Base-by-base conservation (phyloP, 1,139 yeast species). In the Nadsonia starkeyi-henricii region DNA sequence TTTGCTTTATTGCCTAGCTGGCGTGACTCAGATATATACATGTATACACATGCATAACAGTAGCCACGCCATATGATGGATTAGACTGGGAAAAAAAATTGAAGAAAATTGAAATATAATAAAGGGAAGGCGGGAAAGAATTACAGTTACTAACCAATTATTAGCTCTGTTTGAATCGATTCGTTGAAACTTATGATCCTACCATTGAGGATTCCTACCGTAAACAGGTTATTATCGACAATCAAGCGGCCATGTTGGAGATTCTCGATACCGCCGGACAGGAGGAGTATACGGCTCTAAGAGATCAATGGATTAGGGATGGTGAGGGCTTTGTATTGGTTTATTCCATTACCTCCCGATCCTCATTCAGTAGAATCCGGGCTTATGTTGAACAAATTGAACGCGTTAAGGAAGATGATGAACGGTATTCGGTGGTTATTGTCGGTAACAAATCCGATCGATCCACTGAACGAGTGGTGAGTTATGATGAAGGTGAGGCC, bases 241-340 rank as follows among this genome's bases (percentile, higher is more conserved):
- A 93, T 45, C 79, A 94, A 59, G 84, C 91, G 3, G 85, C 95
- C 59, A 89, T 86, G 57, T 73, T 91, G 55, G 97, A 91, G 66
- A 86, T 91, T 49, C 75, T 91, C 63, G 98, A 91, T 66, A 91
- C 98, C 43, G 97, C 98, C 17, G 98, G 98, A 44, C 97, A 89
- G 71, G 98, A 91, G 67, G 97, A 91, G 67, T 91, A 88, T 66
- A 79, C 89, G 50, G 95, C 96, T 30, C 82, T 91, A 91, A 75
- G 97, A 60, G 97, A 91, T 66, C 93, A 69, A 53, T 70, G 93
- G 69, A 91, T 91, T 80, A 76, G 95, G 54, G 85, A 94, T 18
- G 96, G 96, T 46, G 95, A 88, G 65, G 95, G 95, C 4, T 85
- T 86, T 59, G 64, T 91, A 50, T 72, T 91, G 52, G 97, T 91